Base-by-base conservation (phyloP, 169 alveolate genomes). In the Plasmodium malariae region DNA sequence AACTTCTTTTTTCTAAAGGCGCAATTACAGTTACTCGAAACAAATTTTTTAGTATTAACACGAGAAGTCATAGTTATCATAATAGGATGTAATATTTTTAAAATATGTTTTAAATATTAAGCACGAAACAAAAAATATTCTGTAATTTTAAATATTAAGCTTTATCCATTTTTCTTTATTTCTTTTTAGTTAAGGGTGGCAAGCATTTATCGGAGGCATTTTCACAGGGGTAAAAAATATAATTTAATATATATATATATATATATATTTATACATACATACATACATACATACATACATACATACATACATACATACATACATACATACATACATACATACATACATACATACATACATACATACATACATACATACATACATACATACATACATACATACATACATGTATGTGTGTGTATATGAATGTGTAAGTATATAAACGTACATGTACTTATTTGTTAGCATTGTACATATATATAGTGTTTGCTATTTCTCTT, bases 1-100 rank as follows among this genome's bases (percentile, higher is more conserved):
- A 80, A 63, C 26, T 3, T 80, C 45, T 80, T 80, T 65, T 63
- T 65, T 48, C 48, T 80, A 80, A 80, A 80, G 60, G 89, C 89
- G n/a, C 32, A 48, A 51, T 9, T 80, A 17, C 62, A 80, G 0
- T 59, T 74, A 37, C 45, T 14, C 6, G 62, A n/a, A 28, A 43
- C 60, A 19, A 74, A 60, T 74, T 59, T 3, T 21, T 19, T 74
- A 36, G 63, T 74, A 12, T 1, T 37, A 1, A 14, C 36, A 4
- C 26, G 88, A 17, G 68, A 54, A 59, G 6, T 14, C 17, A 2
- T 60, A 32, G 14, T 60, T 32, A 63, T n/a, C 37, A 3, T 34
- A 59, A 59, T 74, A 17, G 14, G 6, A n/a, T n/a, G 62, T 51
- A 51, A 51, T 5, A 40, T 40, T 59, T 21, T 24, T 28, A 7